Evolutionary conservation across 768 basidiomycete genomes (phyloP).

Genomic region (Sporobolomyces pararoseus): DNA sequence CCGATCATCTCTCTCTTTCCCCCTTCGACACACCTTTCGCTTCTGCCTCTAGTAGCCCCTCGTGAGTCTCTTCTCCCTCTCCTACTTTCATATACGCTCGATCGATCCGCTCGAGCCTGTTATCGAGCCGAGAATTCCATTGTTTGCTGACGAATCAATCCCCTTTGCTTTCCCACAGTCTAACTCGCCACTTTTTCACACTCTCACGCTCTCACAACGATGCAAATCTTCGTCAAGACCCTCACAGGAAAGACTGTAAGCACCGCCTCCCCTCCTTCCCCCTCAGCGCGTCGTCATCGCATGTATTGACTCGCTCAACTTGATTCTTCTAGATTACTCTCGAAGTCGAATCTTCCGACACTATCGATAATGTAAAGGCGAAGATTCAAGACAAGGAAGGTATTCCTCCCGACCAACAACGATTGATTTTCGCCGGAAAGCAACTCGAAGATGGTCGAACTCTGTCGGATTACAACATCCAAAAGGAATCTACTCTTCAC

Average conservation of each 20-base stretch:
- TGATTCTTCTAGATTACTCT: constrained; percentile 67
- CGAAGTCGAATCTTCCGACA: constrained; percentile 87
- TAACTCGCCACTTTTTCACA: background rate
- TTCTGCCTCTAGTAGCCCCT: background rate
- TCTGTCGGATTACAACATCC: constrained; percentile 47
- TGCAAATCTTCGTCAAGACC: constrained; percentile 70
- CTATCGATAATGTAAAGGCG: constrained; percentile 59
- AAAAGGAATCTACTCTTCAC: constrained; percentile 98
- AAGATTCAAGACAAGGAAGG: constrained; percentile 71
- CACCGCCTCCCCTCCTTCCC: constrained; percentile 45
- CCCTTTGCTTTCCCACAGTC: too few relatives aligned
- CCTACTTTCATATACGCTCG: too few relatives aligned
- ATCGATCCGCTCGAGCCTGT: too few relatives aligned
- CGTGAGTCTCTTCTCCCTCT: too few relatives aligned
- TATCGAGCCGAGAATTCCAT: too few relatives aligned
- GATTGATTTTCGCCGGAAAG: constrained; percentile 98
- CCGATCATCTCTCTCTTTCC: background rate
- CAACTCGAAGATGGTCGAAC: constrained; percentile 58
- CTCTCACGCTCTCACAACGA: too few relatives aligned
- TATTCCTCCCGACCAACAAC: constrained; percentile 90
- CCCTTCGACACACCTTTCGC: background rate
- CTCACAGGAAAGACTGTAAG: constrained; percentile 86
- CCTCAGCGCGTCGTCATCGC: too few relatives aligned
- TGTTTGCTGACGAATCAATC: too few relatives aligned
- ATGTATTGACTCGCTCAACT: constrained; percentile 49